Evolutionary conservation across 768 basidiomycete genomes (phyloP), one percentile per base, ranked within the genome.

Genomic region (Mycena leptocephala): DNA sequence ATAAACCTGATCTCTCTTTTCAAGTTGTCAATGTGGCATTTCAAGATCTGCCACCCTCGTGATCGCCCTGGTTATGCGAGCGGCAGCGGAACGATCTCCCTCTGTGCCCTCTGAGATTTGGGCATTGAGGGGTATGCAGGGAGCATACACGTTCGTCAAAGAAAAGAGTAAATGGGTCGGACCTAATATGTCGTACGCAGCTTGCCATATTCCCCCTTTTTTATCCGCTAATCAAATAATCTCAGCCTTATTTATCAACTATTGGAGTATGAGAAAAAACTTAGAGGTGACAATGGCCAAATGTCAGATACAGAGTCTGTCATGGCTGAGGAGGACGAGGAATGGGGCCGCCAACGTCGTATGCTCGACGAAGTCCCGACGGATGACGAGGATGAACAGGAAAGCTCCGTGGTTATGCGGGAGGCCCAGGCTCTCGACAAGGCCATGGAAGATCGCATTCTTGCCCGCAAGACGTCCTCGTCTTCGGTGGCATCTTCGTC

Each of bases 1-100:
- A 79, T 81, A 72, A 55, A 64, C n/a, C 72, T 80, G 81, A 55
- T 80, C 72, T 79, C 74, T 79, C 72, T 73, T 65, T 76, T 8
- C 78, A 97, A n/a, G 96, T 83, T 98, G 97, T 84, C 97, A 98
- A 86, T 97, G 96, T 84, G 97, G 97, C 79, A 94, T 98, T 39
- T 97, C 96, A 26, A 91, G 97, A 77, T 96, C 95, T 11, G 97
- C 97, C 22, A 97, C 97, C 2, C 86, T 97, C 82, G 92, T 95
- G 62, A 97, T 98, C 76, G 97, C 96, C 43, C 90, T 97, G 71
- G 95, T 97, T 77, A 98, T 98, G 96, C 92, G 96, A 65, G 95
- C 96, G n/a, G 95, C 96, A 33, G 92, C 93, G 59, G 88, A 91
- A 56, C 89, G 88, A 76, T 91, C 91, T 16, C 87, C 93, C 18